Percentiles rank a stretch among this genome's conserved stretches.
Conservation (phyloP, 331 rosid species). For the Ulmus americana region DNA sequence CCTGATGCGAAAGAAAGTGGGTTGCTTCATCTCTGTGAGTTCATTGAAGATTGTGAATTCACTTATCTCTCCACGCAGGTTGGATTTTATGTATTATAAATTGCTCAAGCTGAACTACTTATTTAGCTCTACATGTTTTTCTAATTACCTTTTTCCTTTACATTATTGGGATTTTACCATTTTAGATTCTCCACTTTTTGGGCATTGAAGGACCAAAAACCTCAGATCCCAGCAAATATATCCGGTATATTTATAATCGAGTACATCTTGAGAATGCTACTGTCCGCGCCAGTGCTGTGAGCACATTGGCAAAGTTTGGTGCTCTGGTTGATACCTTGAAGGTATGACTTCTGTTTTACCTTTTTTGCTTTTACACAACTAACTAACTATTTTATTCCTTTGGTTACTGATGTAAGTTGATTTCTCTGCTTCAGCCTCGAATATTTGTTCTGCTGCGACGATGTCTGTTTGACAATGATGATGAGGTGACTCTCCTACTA, state of each 20-base stretch:
- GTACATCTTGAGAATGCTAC: slow-evolving; percentile 99
- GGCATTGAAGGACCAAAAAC: slow-evolving; percentile 99
- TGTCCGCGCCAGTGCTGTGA: slow-evolving; percentile 93
- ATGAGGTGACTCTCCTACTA: slow-evolving; percentile 55
- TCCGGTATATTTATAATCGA: slow-evolving; percentile 85
- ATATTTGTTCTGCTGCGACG: slow-evolving; percentile 77
- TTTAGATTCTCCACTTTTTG: slow-evolving; percentile 88
- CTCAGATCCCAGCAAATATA: slow-evolving; percentile 91
- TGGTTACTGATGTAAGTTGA: slow-evolving; percentile 26
- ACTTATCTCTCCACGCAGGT: slow-evolving; percentile 99
- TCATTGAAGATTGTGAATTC: slow-evolving; percentile 98
- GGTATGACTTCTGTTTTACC: slow-evolving; percentile 35
- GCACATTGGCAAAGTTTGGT: slow-evolving; percentile 96
- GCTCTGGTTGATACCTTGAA: slow-evolving; percentile 80
- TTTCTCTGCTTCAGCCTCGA: slow-evolving; percentile 65
- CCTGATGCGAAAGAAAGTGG: slow-evolving; percentile 98
- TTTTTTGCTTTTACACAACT: slow-evolving; percentile 3
- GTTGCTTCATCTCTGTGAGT: slow-evolving; percentile 96
- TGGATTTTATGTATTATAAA: slow-evolving; percentile 17
- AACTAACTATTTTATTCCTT: slow-evolving; percentile 13
- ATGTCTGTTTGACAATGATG: slow-evolving; percentile 93
- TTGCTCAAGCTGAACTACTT: slow-evolving; percentile 9
- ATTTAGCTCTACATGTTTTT: slow-evolving; percentile 13
- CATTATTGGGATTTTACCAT: slow-evolving; percentile 7
- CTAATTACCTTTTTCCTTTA: slow-evolving; percentile 2